These are phyloP conservation scores for Vicia faba DNA, from an alignment of 306 rosid species.

Conservation along the genomic window DNA sequence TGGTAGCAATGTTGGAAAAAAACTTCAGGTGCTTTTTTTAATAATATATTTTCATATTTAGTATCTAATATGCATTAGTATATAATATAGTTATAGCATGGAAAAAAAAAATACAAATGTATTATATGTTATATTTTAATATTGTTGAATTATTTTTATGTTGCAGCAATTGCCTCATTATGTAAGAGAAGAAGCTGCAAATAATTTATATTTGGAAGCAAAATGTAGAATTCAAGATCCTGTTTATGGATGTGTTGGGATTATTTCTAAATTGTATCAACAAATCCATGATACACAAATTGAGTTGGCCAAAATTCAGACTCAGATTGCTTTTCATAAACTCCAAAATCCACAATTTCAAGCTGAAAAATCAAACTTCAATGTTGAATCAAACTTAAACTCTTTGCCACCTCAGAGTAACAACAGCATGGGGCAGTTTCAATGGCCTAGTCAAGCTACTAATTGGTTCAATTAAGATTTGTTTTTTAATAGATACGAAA, in stretches of 20 bases:
- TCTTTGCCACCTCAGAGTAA: conserved; percentile 38
- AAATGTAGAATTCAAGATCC: conserved; percentile 62
- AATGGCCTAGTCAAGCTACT: conserved; percentile 28
- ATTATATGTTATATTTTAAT: no score
- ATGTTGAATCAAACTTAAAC: neutral
- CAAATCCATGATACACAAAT: conserved; percentile 47
- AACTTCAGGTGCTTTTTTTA: conserved; percentile 61
- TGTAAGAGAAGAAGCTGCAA: conserved; percentile 55
- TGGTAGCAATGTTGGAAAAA: conserved; percentile 65
- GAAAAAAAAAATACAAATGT: no score
- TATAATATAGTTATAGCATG: no score
- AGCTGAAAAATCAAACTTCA: neutral
- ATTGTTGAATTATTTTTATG: neutral
- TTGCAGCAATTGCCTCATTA: conserved; percentile 53
- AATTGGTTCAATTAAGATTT: conserved; percentile 31
- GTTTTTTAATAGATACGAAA: neutral
- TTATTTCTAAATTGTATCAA: conserved; percentile 56
- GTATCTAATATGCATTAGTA: neutral
- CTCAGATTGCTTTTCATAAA: conserved; percentile 48
- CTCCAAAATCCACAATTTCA: conserved; percentile 25
- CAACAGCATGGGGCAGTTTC: conserved; percentile 25
- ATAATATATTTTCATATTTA: neutral
- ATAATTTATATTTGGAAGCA: conserved; percentile 59
- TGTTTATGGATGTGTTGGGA: conserved; percentile 66
- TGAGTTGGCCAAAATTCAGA: conserved; percentile 51